Base-by-base conservation (phyloP, 352 stramenopile genomes). In the Phytopythium kandeliae region DNA sequence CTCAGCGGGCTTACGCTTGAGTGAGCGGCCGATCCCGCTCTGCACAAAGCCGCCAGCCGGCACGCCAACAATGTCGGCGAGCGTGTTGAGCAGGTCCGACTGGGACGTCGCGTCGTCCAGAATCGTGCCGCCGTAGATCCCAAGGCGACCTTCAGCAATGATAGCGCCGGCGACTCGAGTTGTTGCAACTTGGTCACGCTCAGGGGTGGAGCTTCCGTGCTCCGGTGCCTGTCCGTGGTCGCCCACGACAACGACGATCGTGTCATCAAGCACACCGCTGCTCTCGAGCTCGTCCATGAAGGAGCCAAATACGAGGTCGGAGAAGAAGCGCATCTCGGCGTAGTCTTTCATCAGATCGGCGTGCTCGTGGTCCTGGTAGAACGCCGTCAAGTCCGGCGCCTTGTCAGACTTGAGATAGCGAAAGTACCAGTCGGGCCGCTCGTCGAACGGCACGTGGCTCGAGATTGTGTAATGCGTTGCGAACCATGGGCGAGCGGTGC, bases 401-500 rank as follows among this genome's bases (percentile, higher is more conserved):
- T 57, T 56, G 48, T 66, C 41, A 31, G 64, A 56, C 17, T 85
- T 65, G n/a, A 38, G 47, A 3, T 37, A 24, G 4, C 62, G 16
- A 0, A 52, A 36, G 46, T 71, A 78, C 73, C 73, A 85, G 12
- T 58, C 47, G 0, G 73, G 70, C 0, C 56, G 56, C 8, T 68
- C 56, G 15, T 42, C 34, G 46, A 69, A 85, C 19, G 62, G 60
- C 15, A 57, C 65, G 62, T 85, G 73, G 38, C 70, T 85, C 8
- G 73, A 81, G 55, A 85, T 85, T 9, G 73, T 81, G 49, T 81
- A 85, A 42, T 81, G 70, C 21, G 64, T 81, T 25, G 81, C 35
- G 47, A 85, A 85, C 16, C 58, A 73, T 79, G 3, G 43, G 31
- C 9, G 74, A 33, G 0, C 61, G 6, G 44, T 37, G 16, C 65